Conservation (phyloP, 306 rosid species). For the Biancaea sappan region DNA sequence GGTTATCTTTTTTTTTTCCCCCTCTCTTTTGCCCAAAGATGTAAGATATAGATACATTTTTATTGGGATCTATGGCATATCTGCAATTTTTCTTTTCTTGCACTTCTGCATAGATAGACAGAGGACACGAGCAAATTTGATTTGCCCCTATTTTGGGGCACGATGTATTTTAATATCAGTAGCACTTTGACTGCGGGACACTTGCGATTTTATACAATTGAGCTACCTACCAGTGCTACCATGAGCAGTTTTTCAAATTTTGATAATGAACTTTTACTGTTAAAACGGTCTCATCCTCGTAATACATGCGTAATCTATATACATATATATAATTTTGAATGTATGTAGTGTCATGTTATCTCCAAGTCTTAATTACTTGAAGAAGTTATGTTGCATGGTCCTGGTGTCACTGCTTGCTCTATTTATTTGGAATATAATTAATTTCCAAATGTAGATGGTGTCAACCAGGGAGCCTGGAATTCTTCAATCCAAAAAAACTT, state of each 20-base stretch:
- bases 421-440: neutral
- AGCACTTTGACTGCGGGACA: neutral
- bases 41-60: neutral
- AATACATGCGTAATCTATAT: neutral
- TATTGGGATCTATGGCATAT: neutral
- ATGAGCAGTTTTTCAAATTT: neutral
- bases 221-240: neutral
- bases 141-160: neutral
- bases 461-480: neutral
- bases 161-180: neutral
- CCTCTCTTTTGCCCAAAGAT: neutral
- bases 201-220: no score
- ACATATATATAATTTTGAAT: constrained; percentile 2
- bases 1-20: no score
- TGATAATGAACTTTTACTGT: neutral
- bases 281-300: constrained; percentile 10
- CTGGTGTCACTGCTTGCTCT: neutral
- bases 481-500: neutral
- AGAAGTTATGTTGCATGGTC: neutral
- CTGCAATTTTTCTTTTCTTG: neutral
- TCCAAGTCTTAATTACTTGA: neutral
- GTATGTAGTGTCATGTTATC: neutral
- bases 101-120: neutral
- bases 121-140: neutral
- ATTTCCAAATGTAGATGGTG: neutral